Evolutionary conservation across 2,329 filamentous ascomycete species (phyloP).

Genomic region (Trichoderma gracile): DNA sequence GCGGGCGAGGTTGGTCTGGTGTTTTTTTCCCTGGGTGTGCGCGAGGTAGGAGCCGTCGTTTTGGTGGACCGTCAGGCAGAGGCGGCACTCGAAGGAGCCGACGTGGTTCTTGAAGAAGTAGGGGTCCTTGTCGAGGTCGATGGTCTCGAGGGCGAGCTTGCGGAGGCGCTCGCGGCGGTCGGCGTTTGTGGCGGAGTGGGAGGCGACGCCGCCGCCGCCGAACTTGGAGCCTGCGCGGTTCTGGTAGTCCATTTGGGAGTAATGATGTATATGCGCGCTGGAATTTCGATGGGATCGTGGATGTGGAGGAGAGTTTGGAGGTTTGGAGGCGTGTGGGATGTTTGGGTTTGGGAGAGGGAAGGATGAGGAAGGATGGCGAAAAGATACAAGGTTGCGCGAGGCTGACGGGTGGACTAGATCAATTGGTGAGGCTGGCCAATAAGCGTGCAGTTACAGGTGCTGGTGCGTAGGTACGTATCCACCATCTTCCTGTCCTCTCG

Average conservation of each 20-base stretch:
- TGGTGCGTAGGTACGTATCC: neutral
- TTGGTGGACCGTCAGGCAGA: slow-evolving; percentile 96
- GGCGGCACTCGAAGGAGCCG: slow-evolving; percentile 94
- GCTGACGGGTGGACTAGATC: neutral
- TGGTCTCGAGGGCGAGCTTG: slow-evolving; percentile 97
- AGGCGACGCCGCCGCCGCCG: slow-evolving; percentile 94
- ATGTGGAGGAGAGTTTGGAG: neutral
- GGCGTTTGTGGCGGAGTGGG: slow-evolving; percentile 88
- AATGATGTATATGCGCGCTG: too few species aligned
- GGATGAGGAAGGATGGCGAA: neutral
- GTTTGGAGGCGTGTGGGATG: neutral
- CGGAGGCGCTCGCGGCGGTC: slow-evolving; percentile 96
- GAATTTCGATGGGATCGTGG: too few species aligned
- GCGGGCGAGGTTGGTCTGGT: slow-evolving; percentile 96
- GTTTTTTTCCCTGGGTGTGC: slow-evolving; percentile 97
- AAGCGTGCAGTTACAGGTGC: neutral
- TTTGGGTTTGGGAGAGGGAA: neutral
- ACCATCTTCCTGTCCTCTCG: too few species aligned
- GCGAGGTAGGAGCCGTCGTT: slow-evolving; percentile 99
- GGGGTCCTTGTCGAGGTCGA: slow-evolving; percentile 98
- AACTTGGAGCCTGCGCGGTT: slow-evolving; percentile 98
- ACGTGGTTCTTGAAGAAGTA: slow-evolving; percentile 99
- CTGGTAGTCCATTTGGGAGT: slow-evolving; percentile 77
- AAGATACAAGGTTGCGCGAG: slow-evolving; percentile 10
- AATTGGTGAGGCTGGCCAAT: slow-evolving; percentile 4